phyloP scores from a whole-genome alignment of 2,329 filamentous ascomycete species.

The Thermothelomyces thermophilus region DNA sequence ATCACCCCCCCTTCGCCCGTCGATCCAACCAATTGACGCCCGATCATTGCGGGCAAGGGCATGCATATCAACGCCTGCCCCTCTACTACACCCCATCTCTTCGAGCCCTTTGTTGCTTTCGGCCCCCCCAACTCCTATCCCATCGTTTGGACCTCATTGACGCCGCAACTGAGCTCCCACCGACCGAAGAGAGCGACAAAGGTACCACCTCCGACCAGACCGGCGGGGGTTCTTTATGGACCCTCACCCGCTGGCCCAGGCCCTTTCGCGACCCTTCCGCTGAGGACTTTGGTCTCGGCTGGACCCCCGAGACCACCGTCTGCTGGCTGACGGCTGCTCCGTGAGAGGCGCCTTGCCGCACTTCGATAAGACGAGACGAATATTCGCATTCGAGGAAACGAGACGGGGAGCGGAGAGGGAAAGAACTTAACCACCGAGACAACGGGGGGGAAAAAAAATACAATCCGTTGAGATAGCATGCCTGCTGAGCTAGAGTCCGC shows the following conservation, averaged over 20 bases:
- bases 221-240: slow-evolving; percentile 34
- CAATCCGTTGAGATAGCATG: slow-evolving; percentile 25
- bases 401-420: background rate
- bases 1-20: slow-evolving; percentile 5
- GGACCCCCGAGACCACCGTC: slow-evolving; percentile 42
- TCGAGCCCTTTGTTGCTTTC: background rate
- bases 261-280: slow-evolving; percentile 54
- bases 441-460: background rate
- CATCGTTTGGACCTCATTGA: background rate
- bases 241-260: slow-evolving; percentile 33
- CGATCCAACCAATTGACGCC: slow-evolving; percentile 21
- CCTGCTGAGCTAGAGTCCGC: slow-evolving; percentile 34
- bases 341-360: slow-evolving; percentile 10
- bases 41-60: slow-evolving; percentile 7
- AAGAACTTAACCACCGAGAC: background rate
- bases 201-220: slow-evolving; percentile 5
- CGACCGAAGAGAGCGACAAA: slow-evolving; percentile 2
- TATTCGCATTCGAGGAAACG: background rate
- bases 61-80: slow-evolving; percentile 12
- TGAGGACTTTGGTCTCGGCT: slow-evolving; percentile 49
- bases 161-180: background rate
- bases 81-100: slow-evolving; percentile 4
- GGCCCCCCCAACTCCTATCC: background rate
- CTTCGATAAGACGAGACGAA: background rate
- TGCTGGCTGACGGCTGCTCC: slow-evolving; percentile 35